Evolutionary conservation across 202 grass and related monocot genomes (phyloP).

Genomic region (Setaria italica): DNA sequence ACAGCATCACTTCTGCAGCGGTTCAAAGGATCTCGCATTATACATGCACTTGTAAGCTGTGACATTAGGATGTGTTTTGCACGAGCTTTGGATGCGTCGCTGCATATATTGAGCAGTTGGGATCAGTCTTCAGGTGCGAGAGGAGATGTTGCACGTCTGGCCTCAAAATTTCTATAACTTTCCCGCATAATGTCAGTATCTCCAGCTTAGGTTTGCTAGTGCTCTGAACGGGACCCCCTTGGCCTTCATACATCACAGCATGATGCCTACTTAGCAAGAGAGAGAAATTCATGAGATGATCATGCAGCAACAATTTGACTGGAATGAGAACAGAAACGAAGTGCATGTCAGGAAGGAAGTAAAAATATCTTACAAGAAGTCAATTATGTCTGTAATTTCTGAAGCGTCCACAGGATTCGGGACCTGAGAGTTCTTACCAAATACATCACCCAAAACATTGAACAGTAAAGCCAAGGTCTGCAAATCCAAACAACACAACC

Average conservation of each 20-base stretch:
- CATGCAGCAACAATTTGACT: not conserved
- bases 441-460: constrained; percentile 88
- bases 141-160: constrained; percentile 95
- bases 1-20: not conserved
- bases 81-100: constrained; percentile 93
- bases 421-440: constrained; percentile 87
- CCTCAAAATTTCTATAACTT: constrained; percentile 81
- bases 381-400: constrained; percentile 91
- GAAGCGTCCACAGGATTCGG: constrained; percentile 76
- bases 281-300: constrained; percentile 7
- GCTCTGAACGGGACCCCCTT: constrained; percentile 90
- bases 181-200: constrained; percentile 88
- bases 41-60: not conserved
- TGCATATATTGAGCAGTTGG: constrained; percentile 84
- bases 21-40: not conserved
- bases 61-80: constrained; percentile 60
- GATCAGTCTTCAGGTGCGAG: constrained; percentile 82
- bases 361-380: constrained; percentile 80
- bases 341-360: constrained; percentile 11
- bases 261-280: constrained; percentile 72
- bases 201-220: constrained; percentile 93
- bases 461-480: constrained; percentile 97
- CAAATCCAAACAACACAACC: constrained; percentile 34
- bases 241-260: constrained; percentile 99
- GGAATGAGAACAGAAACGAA: not conserved